Evolutionary conservation across 331 rosid genomes (phyloP), one percentile per base, ranked within the genome.

Genomic region (Pyrus hybrid): DNA sequence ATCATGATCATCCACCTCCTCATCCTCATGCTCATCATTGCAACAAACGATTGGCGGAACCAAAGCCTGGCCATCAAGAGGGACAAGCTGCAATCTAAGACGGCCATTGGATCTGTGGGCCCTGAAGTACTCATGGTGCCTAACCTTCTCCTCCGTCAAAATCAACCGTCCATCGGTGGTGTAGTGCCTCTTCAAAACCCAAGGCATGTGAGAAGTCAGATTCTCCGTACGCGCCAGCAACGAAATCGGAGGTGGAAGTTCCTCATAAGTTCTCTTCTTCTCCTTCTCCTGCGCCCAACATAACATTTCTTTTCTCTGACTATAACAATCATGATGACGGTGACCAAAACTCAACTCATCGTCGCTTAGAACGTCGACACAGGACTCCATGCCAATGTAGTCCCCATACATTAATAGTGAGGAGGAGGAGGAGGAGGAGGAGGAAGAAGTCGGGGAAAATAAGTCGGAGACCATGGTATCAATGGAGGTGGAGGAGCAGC

Each of bases 171-270:
- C 91, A n/a, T 91, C 95, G 26, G 58, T 65, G 1, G 96, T 89
- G 76, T 87, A 86, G 57, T 83, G 81, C 29, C 93, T 81, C 53
- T 74, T 85, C 70, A 90, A 68, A 7, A 81, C 81, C 93, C 93
- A 91, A 3, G 96, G 91, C 90, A 88, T 86, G 63, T 84, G 90
- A 2, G 87, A 79, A 11, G 79, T 78, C 12, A 84, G 78, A 76
- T 88, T 92, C 77, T 80, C 84, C 0, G 93, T 90, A 6, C 87
- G 83, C 4, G 87, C 96, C 63, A 92, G 81, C 60, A 63, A 30
- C 0, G 89, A 83, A 9, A 93, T 73, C 2, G 93, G 95, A 0
- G 96, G 98, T 25, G 96, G 98, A n/a, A 87, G 72, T 78, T 68
- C 86, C 62, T 25, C 0, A 28, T 25, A 63, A 16, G 30, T 8